Percentiles rank a stretch among this genome's conserved stretches.
These are phyloP conservation scores for Nitzschia inconspicua DNA, from an alignment of 108 stramenopile genomes.

Conservation along the genomic window DNA sequence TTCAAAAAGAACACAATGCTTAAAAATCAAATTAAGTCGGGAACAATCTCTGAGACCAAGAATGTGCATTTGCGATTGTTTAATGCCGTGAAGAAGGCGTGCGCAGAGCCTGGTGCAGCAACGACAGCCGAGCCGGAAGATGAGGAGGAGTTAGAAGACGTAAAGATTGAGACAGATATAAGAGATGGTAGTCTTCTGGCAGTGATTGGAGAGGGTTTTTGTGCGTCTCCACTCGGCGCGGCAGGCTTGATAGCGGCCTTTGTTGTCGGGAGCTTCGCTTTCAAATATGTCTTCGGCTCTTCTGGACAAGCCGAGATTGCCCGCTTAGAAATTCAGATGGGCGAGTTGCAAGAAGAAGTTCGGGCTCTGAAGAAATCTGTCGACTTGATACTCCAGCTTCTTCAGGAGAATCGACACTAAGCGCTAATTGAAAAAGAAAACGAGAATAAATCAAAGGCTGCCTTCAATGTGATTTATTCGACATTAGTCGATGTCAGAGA, in stretches of 20 bases:
- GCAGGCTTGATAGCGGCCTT: background rate
- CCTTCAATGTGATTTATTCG: background rate
- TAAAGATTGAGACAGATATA: background rate
- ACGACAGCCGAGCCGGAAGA: slow-evolving; percentile 1
- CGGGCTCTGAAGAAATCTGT: slow-evolving; percentile 11
- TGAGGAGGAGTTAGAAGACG: background rate
- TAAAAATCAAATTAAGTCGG: slow-evolving; percentile 65
- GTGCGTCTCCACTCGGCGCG: background rate
- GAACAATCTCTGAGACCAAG: slow-evolving; percentile 61
- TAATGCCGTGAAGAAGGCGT: slow-evolving; percentile 48
- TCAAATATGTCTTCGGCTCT: background rate
- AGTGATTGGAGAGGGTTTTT: background rate
- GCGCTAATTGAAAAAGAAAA: background rate
- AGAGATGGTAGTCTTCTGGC: background rate
- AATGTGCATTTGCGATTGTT: slow-evolving; percentile 66
- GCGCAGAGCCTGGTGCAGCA: slow-evolving; percentile 7
- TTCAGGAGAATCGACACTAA: slow-evolving; percentile 6
- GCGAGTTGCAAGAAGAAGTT: slow-evolving; percentile 18
- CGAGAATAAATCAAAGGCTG: background rate
- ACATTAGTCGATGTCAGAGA: background rate
- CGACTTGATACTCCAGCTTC: slow-evolving; percentile 9
- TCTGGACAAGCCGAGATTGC: background rate
- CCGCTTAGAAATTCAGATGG: slow-evolving; percentile 6
- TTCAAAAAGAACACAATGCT: slow-evolving; percentile 76
- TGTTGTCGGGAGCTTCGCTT: background rate